A percentile compares a stretch with the other conserved stretches of the same genome.
Conservation (phyloP, 1,139 yeast genomes). For the Debaryomycetaceae sp. region DNA sequence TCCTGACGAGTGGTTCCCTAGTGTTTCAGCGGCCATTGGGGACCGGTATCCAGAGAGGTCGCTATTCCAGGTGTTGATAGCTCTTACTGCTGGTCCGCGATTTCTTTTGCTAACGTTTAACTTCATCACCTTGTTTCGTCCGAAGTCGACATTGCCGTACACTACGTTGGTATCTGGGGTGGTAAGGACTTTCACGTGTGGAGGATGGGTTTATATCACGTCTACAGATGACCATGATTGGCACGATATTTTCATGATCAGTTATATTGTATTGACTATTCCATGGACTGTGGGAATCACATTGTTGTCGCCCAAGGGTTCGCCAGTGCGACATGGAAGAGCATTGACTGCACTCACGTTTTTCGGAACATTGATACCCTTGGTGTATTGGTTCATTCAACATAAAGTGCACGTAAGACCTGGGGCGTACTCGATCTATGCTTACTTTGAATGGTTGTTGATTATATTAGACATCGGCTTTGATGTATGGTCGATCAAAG, state of each 20-base stretch:
- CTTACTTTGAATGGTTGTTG: conserved; percentile 91
- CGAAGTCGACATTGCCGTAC: conserved; percentile 40
- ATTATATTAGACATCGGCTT: conserved; percentile 79
- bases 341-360: conserved; percentile 54
- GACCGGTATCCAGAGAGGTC: conserved; percentile 96
- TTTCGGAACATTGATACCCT: conserved; percentile 70
- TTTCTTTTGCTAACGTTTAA: conserved; percentile 67
- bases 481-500: conserved; percentile 75
- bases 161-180: conserved; percentile 56
- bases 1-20: conserved; percentile 98
- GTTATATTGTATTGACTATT: conserved; percentile 79
- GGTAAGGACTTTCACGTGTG: conserved; percentile 86
- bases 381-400: conserved; percentile 85
- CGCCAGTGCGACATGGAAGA: conserved; percentile 51
- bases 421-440: conserved; percentile 95
- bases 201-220: conserved; percentile 98
- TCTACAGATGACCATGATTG: conserved; percentile 96
- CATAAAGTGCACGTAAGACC: conserved; percentile 84
- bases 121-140: conserved; percentile 41
- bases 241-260: conserved; percentile 93
- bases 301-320: conserved; percentile 46
- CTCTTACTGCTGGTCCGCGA: conserved; percentile 81
- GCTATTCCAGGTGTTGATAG: conserved; percentile 79
- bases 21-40: conserved; percentile 95
- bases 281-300: conserved; percentile 84